phyloP scores from a whole-genome alignment of 176 grass and related monocot species.

The Hyparrhenia diplandra region DNA sequence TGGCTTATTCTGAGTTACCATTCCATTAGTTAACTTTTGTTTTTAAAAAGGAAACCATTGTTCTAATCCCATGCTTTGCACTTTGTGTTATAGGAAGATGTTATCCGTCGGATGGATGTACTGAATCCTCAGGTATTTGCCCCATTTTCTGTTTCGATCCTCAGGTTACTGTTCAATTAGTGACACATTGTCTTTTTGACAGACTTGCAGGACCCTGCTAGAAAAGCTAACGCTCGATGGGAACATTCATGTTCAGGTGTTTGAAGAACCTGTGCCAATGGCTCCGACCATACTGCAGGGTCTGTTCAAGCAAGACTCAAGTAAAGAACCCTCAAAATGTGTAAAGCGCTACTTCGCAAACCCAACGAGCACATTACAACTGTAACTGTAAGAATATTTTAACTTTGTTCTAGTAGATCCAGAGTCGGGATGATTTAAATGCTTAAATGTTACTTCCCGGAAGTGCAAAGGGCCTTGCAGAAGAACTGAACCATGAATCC shows the following conservation, averaged over 20 bases:
- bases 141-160: background rate
- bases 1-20: background rate
- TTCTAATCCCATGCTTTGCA: constrained; percentile 3
- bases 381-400: constrained; percentile 36
- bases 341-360: constrained; percentile 69
- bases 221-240: constrained; percentile 49
- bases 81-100: constrained; percentile 69
- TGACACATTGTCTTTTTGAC: constrained; percentile 15
- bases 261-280: constrained; percentile 38
- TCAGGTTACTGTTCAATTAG: background rate
- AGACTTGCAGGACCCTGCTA: constrained; percentile 82
- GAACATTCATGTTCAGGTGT: constrained; percentile 46
- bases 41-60: background rate
- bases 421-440: background rate
- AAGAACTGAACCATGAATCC: background rate
- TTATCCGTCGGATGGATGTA: constrained; percentile 77
- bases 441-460: background rate
- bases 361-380: constrained; percentile 50
- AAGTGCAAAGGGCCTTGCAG: background rate
- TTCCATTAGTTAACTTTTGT: background rate
- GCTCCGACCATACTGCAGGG: constrained; percentile 53
- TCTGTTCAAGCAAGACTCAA: constrained; percentile 29
- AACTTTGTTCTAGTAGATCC: background rate
- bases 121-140: constrained; percentile 82
- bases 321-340: constrained; percentile 20